Evolutionary conservation across 352 stramenopile species (phyloP), one percentile per base, ranked within the genome.

Genomic region (Thalassiosira pacifica): DNA sequence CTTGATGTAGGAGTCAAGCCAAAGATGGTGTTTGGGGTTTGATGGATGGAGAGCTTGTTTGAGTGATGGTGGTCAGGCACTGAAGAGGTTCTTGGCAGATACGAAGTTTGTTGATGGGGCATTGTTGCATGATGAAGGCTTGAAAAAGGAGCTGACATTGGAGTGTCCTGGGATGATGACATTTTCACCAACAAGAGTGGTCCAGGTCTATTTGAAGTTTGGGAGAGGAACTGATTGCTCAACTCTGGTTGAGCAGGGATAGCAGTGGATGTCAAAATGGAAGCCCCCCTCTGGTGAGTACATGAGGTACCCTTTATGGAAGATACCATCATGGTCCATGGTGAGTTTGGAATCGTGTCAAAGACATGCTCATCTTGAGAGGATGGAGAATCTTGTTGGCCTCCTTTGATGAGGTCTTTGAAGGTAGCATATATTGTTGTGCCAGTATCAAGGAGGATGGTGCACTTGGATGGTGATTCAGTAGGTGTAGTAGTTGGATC

Each of bases 121-220:
- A 26, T 64, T 66, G 9, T 57, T 79, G 1, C 27, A 76, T 1
- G 22, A 57, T 11, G 63, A 48, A 6, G 71, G 37, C 2, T n/a
- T 18, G 26, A 72, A 29, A 19, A 71, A 77, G 6, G 37, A 60
- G 19, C 53, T 77, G 57, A 83, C 57, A 0, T n/a, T 34, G 0
- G 40, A n/a, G 26, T 83, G 66, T 2, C 76, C 76, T 11, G 76
- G 76, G 29, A 83, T n/a, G 37, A 77, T 26, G 16, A 71, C 40
- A 19, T 68, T 29, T 18, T 76, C 45, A 0, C 18, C 37, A 2
- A 67, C 11, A 4, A 76, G 34, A 6, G 31, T 55, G 18, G 31
- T 67, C 66, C 48, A 83, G 11, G 27, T n/a, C 24, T 40, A 31
- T 32, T 34, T 22, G n/a, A 81, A 70, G 34, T 69, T 52, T 0